Base-by-base conservation (phyloP, 768 basidiomycete species). In the Trametes cingulata region DNA sequence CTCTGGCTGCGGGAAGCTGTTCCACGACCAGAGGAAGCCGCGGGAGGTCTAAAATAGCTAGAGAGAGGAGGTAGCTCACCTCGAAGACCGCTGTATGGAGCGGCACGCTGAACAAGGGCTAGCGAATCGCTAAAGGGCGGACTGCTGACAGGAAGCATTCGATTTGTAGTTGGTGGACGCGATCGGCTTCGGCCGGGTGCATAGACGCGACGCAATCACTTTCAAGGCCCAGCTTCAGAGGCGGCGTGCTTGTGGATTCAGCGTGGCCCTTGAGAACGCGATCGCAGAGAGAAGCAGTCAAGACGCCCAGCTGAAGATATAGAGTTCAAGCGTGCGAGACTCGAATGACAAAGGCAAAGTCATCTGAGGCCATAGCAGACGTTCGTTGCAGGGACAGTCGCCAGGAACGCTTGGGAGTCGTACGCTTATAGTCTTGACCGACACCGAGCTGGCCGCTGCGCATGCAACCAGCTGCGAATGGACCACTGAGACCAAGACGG, bases 1-100 rank as follows among this genome's bases (percentile, higher is more conserved):
- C 35, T 43, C 43, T n/a, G 17, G 41, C 49, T 58, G 57, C 57
- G 50, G 57, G 57, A 52, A 51, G 57, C 50, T 46, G 50, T 58
- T 52, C 49, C 49, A 52, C 57, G 46, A 39, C 37, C 27, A 41
- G 19, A 42, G 1, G 24, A 17, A 42, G n/a, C 33, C 19, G 27
- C 25, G 22, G 39, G 14, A 15, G 14, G 19, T 25, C 41, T 39
- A 35, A 25, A 49, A 57, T 49, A 50, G 56, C 19, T 37, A 45
- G 13, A 22, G n/a, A 24, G 47, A 8, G 40, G 14, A n/a, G 15
- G 39, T n/a, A 49, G 37, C 24, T 2, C 3, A 27, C 36, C 39
- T 41, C 24, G 27, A 40, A 35, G 20, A 29, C 33, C 22, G 37
- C 9, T 24, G 20, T 27, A 17, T 12, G 35, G 22, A 14, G 36